phyloP scores from a whole-genome alignment of 1,139 yeast genomes.

The Arxiozyma bovina region DNA sequence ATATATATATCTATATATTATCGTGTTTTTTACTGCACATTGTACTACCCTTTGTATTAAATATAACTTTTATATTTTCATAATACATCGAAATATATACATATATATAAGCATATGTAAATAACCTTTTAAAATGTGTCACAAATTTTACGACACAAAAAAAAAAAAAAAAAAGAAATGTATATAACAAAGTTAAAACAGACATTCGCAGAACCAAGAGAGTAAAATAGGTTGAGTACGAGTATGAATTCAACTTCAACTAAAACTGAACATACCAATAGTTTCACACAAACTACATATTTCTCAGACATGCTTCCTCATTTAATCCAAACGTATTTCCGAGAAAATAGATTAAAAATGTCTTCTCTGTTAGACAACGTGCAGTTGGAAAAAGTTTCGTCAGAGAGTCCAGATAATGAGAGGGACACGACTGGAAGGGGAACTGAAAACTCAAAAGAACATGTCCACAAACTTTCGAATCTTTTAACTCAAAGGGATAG shows the following conservation, averaged over 20 bases:
- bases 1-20: not conserved
- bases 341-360: not conserved
- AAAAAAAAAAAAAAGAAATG: not conserved
- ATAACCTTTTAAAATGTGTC: not conserved
- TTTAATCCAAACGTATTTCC: not conserved
- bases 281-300: not conserved
- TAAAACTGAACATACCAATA: not conserved
- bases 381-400: not conserved
- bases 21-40: too few relatives aligned
- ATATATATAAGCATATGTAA: too few relatives aligned
- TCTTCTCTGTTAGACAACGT: not conserved
- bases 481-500: conserved; percentile 10
- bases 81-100: too few relatives aligned
- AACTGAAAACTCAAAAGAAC: not conserved
- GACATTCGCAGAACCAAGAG: not conserved
- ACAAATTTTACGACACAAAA: too few relatives aligned
- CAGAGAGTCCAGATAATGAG: not conserved
- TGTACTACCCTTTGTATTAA: not conserved
- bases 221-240: not conserved
- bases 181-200: not conserved
- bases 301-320: not conserved
- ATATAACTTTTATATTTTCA: not conserved
- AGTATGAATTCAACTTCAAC: not conserved
- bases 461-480: not conserved
- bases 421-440: not conserved